Evolutionary conservation across 306 rosid species (phyloP).

Genomic region (Glycine soja): DNA sequence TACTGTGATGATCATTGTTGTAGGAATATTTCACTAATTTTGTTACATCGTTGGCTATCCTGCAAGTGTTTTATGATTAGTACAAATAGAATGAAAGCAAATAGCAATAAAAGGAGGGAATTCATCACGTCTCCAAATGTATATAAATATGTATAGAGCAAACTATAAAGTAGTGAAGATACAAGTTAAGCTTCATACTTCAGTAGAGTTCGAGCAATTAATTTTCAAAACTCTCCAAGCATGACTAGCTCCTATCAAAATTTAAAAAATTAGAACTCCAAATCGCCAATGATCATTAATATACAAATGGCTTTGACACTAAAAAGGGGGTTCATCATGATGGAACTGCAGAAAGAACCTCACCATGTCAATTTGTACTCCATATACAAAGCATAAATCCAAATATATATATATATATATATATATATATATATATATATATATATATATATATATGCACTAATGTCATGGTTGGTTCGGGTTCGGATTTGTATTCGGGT

Average conservation of each 20-base stretch:
- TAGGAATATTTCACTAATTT: too few relatives aligned
- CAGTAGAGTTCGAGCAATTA: constrained; percentile 19
- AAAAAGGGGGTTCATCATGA: constrained; percentile 8
- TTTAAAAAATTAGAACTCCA: constrained; percentile 22
- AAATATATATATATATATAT: not conserved
- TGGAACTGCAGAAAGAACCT: too few relatives aligned
- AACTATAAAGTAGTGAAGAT: constrained; percentile 5
- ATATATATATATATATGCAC: too few relatives aligned
- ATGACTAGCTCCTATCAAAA: constrained; percentile 52
- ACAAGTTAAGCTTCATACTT: constrained; percentile 39
- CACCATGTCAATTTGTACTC: not conserved
- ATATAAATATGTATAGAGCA: not conserved
- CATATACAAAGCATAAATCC: not conserved
- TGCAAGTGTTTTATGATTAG: not conserved
- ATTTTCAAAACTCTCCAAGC: constrained; percentile 41
- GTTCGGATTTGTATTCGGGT: constrained; percentile 15
- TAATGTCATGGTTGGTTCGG: constrained; percentile 21
- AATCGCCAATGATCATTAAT: constrained; percentile 40
- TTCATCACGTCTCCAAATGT: not conserved
- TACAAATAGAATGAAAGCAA: not conserved
- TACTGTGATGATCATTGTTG: too few relatives aligned
- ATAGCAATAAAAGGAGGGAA: not conserved
- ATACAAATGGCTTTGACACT: constrained; percentile 37
- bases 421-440: too few relatives aligned
- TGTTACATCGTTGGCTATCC: too few relatives aligned